Base-by-base conservation (phyloP, 2,329 filamentous ascomycete species). In the Neonectria coccinea region DNA sequence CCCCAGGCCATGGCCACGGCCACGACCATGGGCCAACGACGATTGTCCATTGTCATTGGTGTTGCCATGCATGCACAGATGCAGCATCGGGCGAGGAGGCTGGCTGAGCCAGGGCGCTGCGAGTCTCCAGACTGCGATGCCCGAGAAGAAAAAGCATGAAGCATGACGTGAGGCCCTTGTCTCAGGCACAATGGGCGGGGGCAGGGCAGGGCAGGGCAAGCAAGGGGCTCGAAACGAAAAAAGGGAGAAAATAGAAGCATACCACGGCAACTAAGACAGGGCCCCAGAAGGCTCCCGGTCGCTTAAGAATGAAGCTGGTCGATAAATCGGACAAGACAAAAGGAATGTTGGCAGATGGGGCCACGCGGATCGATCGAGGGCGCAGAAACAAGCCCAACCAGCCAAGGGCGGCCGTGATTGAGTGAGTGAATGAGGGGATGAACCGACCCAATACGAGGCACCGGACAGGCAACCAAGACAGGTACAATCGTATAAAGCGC, bases 211-310 rank as follows among this genome's bases (percentile, higher is more conserved):
- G 70, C 31, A 12, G 63, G 65, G 58, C 39, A 50, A 48, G 67
- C 61, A 48, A 67, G 65, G 68, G 53, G 72, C 73, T 66, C 56
- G 67, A 66, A 70, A 42, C 50, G 59, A 56, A 59, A 59, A 69
- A 71, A 59, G 69, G 62, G 44, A 68, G 58, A 67, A 70, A 66
- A 70, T 68, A 55, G 56, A 62, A 71, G 66, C 69, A 73, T 73
- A 73, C 71, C 71, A 73, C 67, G 58, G 68, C 66, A 68, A 61
- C 62, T 72, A 73, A 73, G 71, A 68, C 71, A 72, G 33, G 68
- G 53, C 58, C 63, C 50, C 47, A 64, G 65, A 62, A 57, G 59
- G 65, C 53, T 64, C 70, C 67, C 70, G 50, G 69, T 64, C 66
- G 45, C 50, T 59, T 51, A 67, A 51, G 69, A 70, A 70, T 70